A percentile compares a stretch with the other conserved stretches of the same genome.
Evolutionary conservation across 192 early-diverging fungal species (phyloP).

Genomic region (Backusella tarrabulga): DNA sequence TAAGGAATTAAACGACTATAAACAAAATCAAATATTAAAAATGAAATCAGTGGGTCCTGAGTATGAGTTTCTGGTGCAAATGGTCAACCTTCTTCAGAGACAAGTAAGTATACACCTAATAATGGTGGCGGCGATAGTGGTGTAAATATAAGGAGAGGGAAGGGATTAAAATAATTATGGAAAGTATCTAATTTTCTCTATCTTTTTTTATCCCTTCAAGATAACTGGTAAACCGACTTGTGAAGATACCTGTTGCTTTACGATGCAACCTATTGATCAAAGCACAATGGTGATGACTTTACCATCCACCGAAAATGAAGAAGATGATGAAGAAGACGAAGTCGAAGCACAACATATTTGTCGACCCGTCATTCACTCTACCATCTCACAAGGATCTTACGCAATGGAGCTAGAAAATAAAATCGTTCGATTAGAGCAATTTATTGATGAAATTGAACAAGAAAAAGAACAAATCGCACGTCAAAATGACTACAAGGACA

Average conservation of each 20-base stretch:
- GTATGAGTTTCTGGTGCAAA: constrained; percentile 44
- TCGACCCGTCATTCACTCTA: constrained; percentile 38
- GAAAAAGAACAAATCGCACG: constrained; percentile 26
- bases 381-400: constrained; percentile 34
- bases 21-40: constrained; percentile 26
- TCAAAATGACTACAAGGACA: constrained; percentile 32
- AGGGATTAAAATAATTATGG: not conserved
- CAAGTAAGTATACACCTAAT: constrained; percentile 29
- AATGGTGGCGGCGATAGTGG: not conserved
- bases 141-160: not conserved
- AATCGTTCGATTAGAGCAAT: constrained; percentile 26
- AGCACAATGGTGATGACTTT: constrained; percentile 37
- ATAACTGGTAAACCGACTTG: constrained; percentile 33
- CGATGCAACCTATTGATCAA: constrained; percentile 31
- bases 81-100: constrained; percentile 39
- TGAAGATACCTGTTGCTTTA: constrained; percentile 38
- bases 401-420: constrained; percentile 34
- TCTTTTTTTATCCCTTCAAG: constrained; percentile 7
- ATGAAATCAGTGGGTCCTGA: constrained; percentile 40
- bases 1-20: constrained; percentile 13
- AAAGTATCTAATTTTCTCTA: not conserved
- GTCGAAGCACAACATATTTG: constrained; percentile 41
- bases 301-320: constrained; percentile 28
- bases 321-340: constrained; percentile 22
- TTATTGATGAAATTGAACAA: constrained; percentile 32